These are phyloP conservation scores for Kuraishia molischiana DNA, from an alignment of 805 yeast species.

Conservation along the genomic window DNA sequence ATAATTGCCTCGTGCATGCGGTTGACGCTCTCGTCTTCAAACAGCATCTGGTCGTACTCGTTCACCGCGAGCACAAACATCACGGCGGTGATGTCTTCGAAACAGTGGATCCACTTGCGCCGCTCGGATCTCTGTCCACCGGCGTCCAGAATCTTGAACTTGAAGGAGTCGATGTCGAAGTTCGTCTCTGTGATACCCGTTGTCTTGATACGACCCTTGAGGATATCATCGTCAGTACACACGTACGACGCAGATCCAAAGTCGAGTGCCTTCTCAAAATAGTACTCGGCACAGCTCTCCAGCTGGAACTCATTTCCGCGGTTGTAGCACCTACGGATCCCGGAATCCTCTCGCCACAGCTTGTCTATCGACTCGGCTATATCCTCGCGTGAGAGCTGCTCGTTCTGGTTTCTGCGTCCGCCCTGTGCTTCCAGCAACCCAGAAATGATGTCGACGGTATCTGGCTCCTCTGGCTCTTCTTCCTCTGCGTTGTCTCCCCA, in stretches of 20 bases:
- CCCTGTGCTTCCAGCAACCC: constrained; percentile 2
- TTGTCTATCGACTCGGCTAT: constrained; percentile 62
- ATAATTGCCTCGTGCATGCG: constrained; percentile 86
- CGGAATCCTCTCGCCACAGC: constrained; percentile 66
- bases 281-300: constrained; percentile 75
- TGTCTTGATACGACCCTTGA: constrained; percentile 87
- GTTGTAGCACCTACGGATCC: constrained; percentile 47
- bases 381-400: constrained; percentile 24
- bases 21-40: constrained; percentile 84
- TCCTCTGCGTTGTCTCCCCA: constrained; percentile 11
- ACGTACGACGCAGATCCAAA: constrained; percentile 56
- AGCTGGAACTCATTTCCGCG: constrained; percentile 73
- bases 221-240: constrained; percentile 75
- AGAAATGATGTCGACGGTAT: constrained; percentile 1
- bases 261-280: constrained; percentile 61
- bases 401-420: background rate
- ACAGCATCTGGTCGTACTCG: constrained; percentile 86
- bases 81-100: constrained; percentile 82
- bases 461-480: constrained; percentile 8
- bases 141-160: constrained; percentile 80
- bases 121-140: constrained; percentile 95
- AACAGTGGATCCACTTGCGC: constrained; percentile 91
- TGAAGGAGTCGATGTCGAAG: constrained; percentile 55
- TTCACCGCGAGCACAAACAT: constrained; percentile 82
- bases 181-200: constrained; percentile 89